Conservation (phyloP, 1,139 yeast species). For the Geotrichum klebahnii region DNA sequence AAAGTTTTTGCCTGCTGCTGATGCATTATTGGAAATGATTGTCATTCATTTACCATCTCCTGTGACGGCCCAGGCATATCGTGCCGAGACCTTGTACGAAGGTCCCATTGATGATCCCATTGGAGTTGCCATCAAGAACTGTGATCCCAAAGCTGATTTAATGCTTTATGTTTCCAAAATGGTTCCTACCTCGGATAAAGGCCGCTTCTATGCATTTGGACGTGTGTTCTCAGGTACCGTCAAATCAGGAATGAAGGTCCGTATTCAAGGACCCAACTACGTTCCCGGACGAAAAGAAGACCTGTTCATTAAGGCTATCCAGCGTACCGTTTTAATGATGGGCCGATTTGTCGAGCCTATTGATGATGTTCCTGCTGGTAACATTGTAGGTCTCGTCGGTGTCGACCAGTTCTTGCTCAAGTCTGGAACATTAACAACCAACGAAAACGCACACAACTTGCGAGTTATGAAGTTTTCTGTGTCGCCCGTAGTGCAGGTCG, state of each 20-base stretch:
- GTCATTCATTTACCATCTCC: conserved; percentile 98
- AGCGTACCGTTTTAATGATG: conserved; percentile 99
- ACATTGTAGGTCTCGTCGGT: conserved; percentile 99
- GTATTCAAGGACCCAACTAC: conserved; percentile 99
- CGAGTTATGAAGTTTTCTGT: conserved; percentile 99
- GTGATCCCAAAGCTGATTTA: conserved; percentile 97
- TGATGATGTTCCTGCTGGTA: conserved; percentile 99
- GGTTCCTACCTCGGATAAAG: conserved; percentile 99
- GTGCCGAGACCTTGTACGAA: conserved; percentile 98
- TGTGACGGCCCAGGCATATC: conserved; percentile 97
- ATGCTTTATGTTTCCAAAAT: conserved; percentile 99
- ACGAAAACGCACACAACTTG: conserved; percentile 97
- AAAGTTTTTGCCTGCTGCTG: conserved; percentile 99
- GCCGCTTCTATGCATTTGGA: conserved; percentile 99
- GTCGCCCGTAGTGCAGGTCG: conserved; percentile 99
- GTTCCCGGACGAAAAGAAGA: conserved; percentile 97
- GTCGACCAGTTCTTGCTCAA: conserved; percentile 98
- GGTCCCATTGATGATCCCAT: conserved; percentile 96
- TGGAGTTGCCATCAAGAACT: conserved; percentile 90
- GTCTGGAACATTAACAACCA: conserved; percentile 98
- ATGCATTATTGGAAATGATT: conserved; percentile 98
- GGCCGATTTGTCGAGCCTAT: conserved; percentile 97
- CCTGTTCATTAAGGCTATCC: conserved; percentile 92
- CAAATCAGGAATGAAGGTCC: conserved; percentile 96
- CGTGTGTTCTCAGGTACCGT: conserved; percentile 99